Evolutionary conservation across 768 basidiomycete species (phyloP).

Genomic region (Amanita subjunquillea): DNA sequence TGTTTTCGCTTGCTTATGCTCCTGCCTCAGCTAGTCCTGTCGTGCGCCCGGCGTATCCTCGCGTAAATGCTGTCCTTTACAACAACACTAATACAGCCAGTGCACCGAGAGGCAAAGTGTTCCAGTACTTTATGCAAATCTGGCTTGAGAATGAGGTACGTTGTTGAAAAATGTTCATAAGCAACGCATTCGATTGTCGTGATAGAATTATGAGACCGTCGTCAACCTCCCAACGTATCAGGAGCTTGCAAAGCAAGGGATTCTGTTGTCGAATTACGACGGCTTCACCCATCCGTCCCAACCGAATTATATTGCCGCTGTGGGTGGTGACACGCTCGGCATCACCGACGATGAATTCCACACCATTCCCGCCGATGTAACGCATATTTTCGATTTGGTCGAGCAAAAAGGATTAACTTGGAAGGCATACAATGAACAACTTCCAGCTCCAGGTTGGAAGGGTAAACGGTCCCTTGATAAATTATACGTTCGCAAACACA

Average conservation of each 20-base stretch:
- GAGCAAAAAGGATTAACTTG: constrained; percentile 48
- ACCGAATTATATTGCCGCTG: constrained; percentile 45
- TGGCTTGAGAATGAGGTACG: constrained; percentile 46
- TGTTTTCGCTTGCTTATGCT: neutral
- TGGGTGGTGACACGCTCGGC: constrained; percentile 34
- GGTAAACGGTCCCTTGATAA: constrained; percentile 25
- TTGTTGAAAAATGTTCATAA: constrained; percentile 12
- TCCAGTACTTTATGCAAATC: constrained; percentile 26
- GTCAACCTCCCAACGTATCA: constrained; percentile 7
- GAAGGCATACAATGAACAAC: constrained; percentile 51
- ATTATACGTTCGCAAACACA: constrained; percentile 20
- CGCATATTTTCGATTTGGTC: constrained; percentile 49
- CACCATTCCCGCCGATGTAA: constrained; percentile 34
- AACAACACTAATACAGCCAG: neutral
- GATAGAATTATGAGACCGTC: neutral
- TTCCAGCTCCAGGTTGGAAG: constrained; percentile 38
- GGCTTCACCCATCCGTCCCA: constrained; percentile 49
- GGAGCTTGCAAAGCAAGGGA: constrained; percentile 37
- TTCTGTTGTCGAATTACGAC: constrained; percentile 35
- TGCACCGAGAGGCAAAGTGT: constrained; percentile 13
- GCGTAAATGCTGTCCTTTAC: neutral
- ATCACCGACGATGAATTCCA: constrained; percentile 30
- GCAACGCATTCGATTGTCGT: neutral
- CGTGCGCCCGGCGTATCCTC: neutral
- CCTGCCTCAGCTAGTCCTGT: neutral